Base-by-base conservation (phyloP, 345 rosid species). In the Aurinia saxatilis region DNA sequence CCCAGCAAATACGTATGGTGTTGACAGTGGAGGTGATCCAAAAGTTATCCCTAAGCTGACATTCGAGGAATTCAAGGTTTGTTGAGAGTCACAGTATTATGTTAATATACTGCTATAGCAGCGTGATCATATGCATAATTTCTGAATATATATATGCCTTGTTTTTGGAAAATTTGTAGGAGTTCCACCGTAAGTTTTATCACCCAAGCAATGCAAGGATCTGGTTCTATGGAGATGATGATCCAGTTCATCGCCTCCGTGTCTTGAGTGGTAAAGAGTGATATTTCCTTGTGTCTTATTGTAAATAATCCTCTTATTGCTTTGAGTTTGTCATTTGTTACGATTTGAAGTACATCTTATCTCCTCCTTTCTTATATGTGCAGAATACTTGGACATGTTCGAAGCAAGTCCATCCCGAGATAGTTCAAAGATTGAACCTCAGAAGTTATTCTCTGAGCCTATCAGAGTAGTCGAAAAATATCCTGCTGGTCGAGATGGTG, bases 11-110 rank as follows among this genome's bases (percentile, higher is more conserved):
- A 77, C 96, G 33, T 92, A 92, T 52, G 95, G 98, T 65, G 98
- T 92, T 66, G 98, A 92, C 72, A 92, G 98, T 67, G 96, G 98
- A 63, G 98, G 96, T 36, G 96, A 92, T 77, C 98, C 98, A 36
- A 82, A 73, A 80, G 89, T 63, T 60, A 92, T 92, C 64, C 93
- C 98, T 30, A 75, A 81, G 65, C 80, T 92, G 78, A 85, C 95
- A 50, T 89, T 83, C 67, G 93, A 83, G 77, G 87, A 92, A 73
- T 92, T 92, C 72, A 75, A 87, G 96, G 98, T 71, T 68, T 36
- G 41, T 13, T 36, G 17, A 10, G 30, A 60, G n/a, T 53, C 27
- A 56, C 40, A 46, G 40, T 62, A 18, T 10, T 46, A 10, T 62
- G 13, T n/a, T 62, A 52, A 36, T 52, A 27, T 38, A 27, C 29